These are phyloP conservation scores for Kuraishia molischiana DNA, from an alignment of 805 yeast genomes.

Conservation along the genomic window DNA sequence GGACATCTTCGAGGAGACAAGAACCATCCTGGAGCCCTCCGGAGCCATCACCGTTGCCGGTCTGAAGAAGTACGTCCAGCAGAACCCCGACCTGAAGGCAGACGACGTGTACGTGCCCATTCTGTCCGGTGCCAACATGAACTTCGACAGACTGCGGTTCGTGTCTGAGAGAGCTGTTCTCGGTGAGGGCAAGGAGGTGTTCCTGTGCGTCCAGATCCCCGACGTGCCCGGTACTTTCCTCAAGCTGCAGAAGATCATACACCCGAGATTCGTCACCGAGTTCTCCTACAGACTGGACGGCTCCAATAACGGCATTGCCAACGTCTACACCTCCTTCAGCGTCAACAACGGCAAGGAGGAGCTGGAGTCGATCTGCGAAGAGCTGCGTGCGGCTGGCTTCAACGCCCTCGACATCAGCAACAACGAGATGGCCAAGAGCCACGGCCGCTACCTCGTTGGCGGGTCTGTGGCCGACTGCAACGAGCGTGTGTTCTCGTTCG, in stretches of 20 bases:
- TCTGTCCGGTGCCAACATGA: constrained; percentile 96
- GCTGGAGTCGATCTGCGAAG: constrained; percentile 49
- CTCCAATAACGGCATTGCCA: constrained; percentile 41
- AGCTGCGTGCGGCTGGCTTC: constrained; percentile 55
- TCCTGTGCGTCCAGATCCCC: constrained; percentile 83
- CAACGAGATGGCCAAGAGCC: constrained; percentile 91
- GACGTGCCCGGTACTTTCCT: constrained; percentile 88
- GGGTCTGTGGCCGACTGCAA: constrained; percentile 68
- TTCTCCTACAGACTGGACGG: constrained; percentile 76
- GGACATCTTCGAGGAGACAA: constrained; percentile 92
- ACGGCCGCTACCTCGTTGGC: constrained; percentile 93
- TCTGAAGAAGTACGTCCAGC: constrained; percentile 65
- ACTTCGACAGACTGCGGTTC: constrained; percentile 90
- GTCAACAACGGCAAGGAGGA: constrained; percentile 73
- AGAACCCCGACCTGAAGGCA: constrained; percentile 65
- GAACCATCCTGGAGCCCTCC: constrained; percentile 91
- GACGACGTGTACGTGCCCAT: constrained; percentile 73
- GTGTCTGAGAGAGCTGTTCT: constrained; percentile 95
- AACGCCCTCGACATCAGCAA: constrained; percentile 78
- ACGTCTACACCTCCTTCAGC: constrained; percentile 80
- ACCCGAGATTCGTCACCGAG: constrained; percentile 90
- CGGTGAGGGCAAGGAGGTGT: constrained; percentile 98
- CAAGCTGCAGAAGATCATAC: constrained; percentile 63
- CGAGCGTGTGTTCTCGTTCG: constrained; percentile 77
- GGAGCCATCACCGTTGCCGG: constrained; percentile 98